Conservation (phyloP, 179 eudicot genomes). For the Drosera spatulata region DNA sequence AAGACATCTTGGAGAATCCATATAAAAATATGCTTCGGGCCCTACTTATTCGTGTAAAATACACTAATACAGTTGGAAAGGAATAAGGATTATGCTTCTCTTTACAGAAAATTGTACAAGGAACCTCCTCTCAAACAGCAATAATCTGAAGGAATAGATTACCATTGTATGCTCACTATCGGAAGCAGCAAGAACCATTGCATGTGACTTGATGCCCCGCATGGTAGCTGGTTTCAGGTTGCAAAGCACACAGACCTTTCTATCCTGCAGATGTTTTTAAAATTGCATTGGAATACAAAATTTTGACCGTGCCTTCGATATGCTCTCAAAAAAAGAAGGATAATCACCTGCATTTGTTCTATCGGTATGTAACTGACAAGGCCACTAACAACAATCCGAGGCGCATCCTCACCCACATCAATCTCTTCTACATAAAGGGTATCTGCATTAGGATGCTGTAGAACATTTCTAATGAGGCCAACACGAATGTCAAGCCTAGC, state of each 20-base stretch:
- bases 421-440: slow-evolving; percentile 93
- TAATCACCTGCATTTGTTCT: slow-evolving; percentile 78
- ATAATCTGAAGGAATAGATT: slow-evolving; percentile 2
- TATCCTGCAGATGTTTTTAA: slow-evolving; percentile 37
- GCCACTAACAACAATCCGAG: slow-evolving; percentile 95
- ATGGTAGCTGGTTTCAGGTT: slow-evolving; percentile 88
- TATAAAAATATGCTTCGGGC: no score
- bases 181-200: slow-evolving; percentile 92
- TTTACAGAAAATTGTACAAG: no score
- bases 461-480: slow-evolving; percentile 76
- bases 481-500: slow-evolving; percentile 93
- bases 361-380: slow-evolving; percentile 82
- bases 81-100: no score
- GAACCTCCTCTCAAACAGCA: no score
- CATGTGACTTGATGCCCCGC: slow-evolving; percentile 98
- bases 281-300: not conserved
- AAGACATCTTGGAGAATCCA: no score
- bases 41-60: no score
- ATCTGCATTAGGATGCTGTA: slow-evolving; percentile 98
- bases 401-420: slow-evolving; percentile 85
- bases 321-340: not conserved
- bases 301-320: no score
- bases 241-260: slow-evolving; percentile 95
- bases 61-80: no score
- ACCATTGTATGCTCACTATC: slow-evolving; percentile 67